These are phyloP conservation scores for Salicornia ramosissima DNA, from an alignment of 148 eudicot species.

Conservation along the genomic window DNA sequence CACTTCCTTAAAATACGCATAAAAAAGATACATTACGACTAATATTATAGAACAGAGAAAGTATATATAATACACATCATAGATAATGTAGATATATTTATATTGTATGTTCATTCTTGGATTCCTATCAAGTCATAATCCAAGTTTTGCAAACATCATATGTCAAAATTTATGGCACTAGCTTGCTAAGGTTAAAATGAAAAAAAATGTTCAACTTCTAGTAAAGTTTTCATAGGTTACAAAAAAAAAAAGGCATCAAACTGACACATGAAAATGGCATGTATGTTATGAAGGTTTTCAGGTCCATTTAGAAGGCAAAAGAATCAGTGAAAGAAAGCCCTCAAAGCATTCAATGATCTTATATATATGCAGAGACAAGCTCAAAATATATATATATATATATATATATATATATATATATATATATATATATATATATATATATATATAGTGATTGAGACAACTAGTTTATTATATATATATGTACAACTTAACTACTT, in stretches of 20 bases:
- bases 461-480: too few relatives aligned
- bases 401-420: too few relatives aligned
- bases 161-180: conserved; percentile 38
- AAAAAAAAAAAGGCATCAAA: conserved; percentile 18
- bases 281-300: conserved; percentile 38
- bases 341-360: conserved; percentile 26
- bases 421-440: too few relatives aligned
- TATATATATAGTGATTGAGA: too few relatives aligned
- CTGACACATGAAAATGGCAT: conserved; percentile 39
- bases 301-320: conserved; percentile 42
- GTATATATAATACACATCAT: too few relatives aligned
- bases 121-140: conserved; percentile 37
- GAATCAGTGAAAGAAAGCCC: conserved; percentile 34
- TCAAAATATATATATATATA: too few relatives aligned
- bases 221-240: conserved; percentile 10
- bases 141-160: conserved; percentile 13
- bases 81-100: too few relatives aligned
- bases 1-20: too few relatives aligned
- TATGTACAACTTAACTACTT: too few relatives aligned
- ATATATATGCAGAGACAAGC: conserved; percentile 18
- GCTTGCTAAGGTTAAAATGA: conserved; percentile 1
- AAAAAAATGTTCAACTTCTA: conserved; percentile 10
- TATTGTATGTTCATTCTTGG: conserved; percentile 26
- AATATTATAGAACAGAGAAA: too few relatives aligned
- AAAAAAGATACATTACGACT: too few relatives aligned